Evolutionary conservation across 257 asterid genomes (phyloP).

Genomic region (Gentiana dahurica): DNA sequence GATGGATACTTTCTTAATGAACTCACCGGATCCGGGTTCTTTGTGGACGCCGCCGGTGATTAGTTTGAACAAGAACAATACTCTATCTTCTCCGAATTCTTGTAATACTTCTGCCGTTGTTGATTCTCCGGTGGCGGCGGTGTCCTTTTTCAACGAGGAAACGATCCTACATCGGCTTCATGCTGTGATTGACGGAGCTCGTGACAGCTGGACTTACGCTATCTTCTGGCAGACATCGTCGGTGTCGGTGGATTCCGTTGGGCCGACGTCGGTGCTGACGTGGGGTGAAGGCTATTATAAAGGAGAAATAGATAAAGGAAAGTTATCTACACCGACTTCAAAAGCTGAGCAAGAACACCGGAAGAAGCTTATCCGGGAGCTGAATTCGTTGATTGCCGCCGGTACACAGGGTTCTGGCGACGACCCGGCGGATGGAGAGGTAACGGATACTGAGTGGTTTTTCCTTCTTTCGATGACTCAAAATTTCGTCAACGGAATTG

Average conservation of each 20-base stretch:
- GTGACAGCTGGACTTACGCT: conserved; percentile 79
- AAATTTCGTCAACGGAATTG: conserved; percentile 47
- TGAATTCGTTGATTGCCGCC: conserved; percentile 47
- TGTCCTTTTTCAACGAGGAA: conserved; percentile 46
- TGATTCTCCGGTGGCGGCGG: conserved; percentile 1
- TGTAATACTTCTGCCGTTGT: neutral
- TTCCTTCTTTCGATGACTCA: conserved; percentile 82
- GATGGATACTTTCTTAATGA: conserved; percentile 40
- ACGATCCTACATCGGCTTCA: conserved; percentile 69
- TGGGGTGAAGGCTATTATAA: conserved; percentile 91
- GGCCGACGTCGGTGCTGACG: conserved; percentile 31
- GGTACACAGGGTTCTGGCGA: conserved; percentile 30
- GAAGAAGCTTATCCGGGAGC: conserved; percentile 58
- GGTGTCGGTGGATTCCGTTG: conserved; percentile 20
- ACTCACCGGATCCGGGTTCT: conserved; percentile 42
- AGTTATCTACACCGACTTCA: conserved; percentile 17
- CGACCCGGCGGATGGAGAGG: conserved; percentile 69
- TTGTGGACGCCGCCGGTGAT: conserved; percentile 43
- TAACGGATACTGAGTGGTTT: conserved; percentile 86
- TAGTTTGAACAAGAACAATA: neutral
- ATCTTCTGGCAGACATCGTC: conserved; percentile 81
- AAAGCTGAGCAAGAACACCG: conserved; percentile 56
- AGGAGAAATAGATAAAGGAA: conserved; percentile 50
- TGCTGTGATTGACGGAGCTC: conserved; percentile 61
- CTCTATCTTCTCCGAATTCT: conserved; percentile 1